These are phyloP conservation scores for Suillus subaureus DNA, from an alignment of 768 basidiomycete species.

Conservation along the genomic window DNA sequence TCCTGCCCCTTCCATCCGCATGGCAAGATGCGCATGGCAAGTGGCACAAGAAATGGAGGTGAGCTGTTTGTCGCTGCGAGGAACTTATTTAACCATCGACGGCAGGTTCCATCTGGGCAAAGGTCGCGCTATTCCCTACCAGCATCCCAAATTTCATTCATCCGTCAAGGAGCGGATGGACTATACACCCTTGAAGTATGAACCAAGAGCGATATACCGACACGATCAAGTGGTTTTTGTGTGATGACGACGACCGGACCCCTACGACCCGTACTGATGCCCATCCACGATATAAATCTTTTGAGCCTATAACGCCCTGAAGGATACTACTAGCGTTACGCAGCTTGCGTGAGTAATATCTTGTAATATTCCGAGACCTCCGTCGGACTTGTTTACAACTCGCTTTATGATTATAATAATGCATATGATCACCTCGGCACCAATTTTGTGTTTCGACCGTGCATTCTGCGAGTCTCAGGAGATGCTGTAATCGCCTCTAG, in stretches of 20 bases:
- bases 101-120: slow-evolving; percentile 50
- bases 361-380: background rate
- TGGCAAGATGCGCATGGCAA: slow-evolving; percentile 58
- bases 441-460: background rate
- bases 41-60: slow-evolving; percentile 63
- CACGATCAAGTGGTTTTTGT: slow-evolving; percentile 52
- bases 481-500: background rate
- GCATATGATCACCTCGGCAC: background rate
- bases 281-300: background rate
- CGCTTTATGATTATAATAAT: background rate
- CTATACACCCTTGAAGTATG: slow-evolving; percentile 50
- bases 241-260: slow-evolving; percentile 15
- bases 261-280: background rate
- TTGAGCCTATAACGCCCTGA: background rate
- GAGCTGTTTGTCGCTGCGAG: slow-evolving; percentile 27
- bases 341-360: background rate
- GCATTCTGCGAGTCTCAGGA: background rate
- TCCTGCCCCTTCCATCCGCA: slow-evolving; percentile 53
- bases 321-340: background rate
- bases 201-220: slow-evolving; percentile 56
- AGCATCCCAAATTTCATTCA: slow-evolving; percentile 58
- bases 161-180: slow-evolving; percentile 64
- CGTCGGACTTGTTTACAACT: background rate
- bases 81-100: background rate
- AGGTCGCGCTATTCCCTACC: slow-evolving; percentile 51